These are phyloP conservation scores for Phytophthora boehmeriae DNA, from an alignment of 352 stramenopile genomes.

Conservation along the genomic window DNA sequence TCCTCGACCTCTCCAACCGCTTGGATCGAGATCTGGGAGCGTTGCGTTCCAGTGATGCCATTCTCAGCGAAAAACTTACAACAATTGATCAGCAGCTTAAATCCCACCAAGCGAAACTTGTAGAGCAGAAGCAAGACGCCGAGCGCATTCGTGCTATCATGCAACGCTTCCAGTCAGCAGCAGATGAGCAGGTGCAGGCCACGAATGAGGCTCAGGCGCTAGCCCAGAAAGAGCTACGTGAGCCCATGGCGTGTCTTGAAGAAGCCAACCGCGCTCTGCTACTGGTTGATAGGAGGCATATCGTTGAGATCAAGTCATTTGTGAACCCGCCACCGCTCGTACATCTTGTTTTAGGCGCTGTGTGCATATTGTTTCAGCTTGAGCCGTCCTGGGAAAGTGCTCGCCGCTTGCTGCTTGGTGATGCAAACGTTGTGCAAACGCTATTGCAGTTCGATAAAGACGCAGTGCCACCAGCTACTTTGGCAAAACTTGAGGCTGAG, in stretches of 20 bases:
- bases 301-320: conserved; percentile 88
- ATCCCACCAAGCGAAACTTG: conserved; percentile 26
- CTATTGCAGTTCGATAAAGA: conserved; percentile 82
- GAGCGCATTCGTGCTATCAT: conserved; percentile 61
- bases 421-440: conserved; percentile 72
- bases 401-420: conserved; percentile 54
- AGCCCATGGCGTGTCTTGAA: conserved; percentile 66
- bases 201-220: conserved; percentile 69
- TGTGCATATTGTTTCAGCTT: conserved; percentile 75
- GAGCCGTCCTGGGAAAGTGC: conserved; percentile 81
- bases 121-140: conserved; percentile 49
- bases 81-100: conserved; percentile 34
- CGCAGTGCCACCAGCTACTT: conserved; percentile 42
- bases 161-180: conserved; percentile 57
- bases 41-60: conserved; percentile 27
- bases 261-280: conserved; percentile 68
- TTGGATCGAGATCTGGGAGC: conserved; percentile 27
- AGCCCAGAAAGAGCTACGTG: conserved; percentile 60
- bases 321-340: conserved; percentile 72
- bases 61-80: conserved; percentile 25
- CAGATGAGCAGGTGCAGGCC: conserved; percentile 65
- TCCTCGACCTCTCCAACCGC: conserved; percentile 26
- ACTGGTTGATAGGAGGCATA: conserved; percentile 73
- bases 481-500: conserved; percentile 47
- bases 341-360: conserved; percentile 69